phyloP scores from a whole-genome alignment of 108 stramenopile species.

The Chaetoceros tenuissimus region DNA sequence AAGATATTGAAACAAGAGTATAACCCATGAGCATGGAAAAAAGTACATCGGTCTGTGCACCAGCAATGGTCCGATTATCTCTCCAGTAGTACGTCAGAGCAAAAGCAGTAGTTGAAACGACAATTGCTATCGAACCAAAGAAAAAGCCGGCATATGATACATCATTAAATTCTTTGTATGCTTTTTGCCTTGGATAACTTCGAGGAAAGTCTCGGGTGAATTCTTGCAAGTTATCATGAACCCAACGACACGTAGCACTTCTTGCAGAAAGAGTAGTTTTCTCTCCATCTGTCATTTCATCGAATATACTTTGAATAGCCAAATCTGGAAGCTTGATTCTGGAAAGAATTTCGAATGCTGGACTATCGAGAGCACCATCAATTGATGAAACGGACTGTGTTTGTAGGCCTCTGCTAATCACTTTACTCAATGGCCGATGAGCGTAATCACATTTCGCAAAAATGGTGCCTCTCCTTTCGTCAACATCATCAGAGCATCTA shows the following conservation, averaged over 20 bases:
- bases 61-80: slow-evolving; percentile 1
- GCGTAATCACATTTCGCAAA: slow-evolving; percentile 7
- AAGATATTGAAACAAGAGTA: slow-evolving; percentile 2
- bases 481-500: slow-evolving; percentile 1
- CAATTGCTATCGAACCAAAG: not conserved
- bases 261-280: too few species aligned
- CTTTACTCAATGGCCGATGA: not conserved
- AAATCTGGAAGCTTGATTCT: not conserved
- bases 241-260: slow-evolving; percentile 13
- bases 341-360: not conserved
- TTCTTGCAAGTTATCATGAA: slow-evolving; percentile 8
- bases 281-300: slow-evolving; percentile 1
- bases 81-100: slow-evolving; percentile 1
- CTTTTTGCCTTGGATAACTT: slow-evolving; percentile 7
- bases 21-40: slow-evolving; percentile 2
- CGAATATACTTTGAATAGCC: not conserved
- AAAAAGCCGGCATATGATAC: not conserved
- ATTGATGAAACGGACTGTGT: not conserved
- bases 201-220: not conserved
- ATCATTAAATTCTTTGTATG: not conserved
- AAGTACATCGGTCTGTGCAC: slow-evolving; percentile 2
- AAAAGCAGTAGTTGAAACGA: not conserved
- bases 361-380: not conserved
- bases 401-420: not conserved
- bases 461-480: not conserved